phyloP scores from a whole-genome alignment of 2,329 filamentous ascomycete genomes.

The Aspergillus sp. region DNA sequence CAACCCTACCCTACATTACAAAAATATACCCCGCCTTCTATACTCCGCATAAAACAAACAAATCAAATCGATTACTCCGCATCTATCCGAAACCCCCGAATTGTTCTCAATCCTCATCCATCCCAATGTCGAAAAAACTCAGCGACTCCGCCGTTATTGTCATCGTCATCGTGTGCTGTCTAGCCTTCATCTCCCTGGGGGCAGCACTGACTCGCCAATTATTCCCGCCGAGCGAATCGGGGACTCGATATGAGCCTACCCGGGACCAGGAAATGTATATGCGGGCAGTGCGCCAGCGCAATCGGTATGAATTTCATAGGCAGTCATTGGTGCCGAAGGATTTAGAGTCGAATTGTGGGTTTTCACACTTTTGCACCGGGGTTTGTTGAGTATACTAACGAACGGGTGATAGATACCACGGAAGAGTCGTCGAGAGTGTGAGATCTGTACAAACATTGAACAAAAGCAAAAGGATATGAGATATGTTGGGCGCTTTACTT shows the following conservation, averaged over 20 bases:
- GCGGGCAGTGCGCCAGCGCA: conserved; percentile 24
- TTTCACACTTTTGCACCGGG: too few relatives aligned
- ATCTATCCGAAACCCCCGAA: background rate
- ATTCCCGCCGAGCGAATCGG: conserved; percentile 14
- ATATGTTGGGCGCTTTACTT: background rate
- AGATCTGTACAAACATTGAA: background rate
- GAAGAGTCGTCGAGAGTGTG: background rate
- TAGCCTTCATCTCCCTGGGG: conserved; percentile 21
- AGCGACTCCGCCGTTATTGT: conserved; percentile 21
- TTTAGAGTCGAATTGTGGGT: conserved; percentile 19
- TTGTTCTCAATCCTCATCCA: background rate
- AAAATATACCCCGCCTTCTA: too few relatives aligned
- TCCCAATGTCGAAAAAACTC: conserved; percentile 4
- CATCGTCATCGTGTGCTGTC: conserved; percentile 27
- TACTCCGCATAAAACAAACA: too few relatives aligned
- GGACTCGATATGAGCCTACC: conserved; percentile 12
- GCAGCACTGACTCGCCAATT: conserved; percentile 24
- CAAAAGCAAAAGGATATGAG: background rate
- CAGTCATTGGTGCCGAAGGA: conserved; percentile 15
- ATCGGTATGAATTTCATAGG: conserved; percentile 15
- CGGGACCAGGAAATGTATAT: conserved; percentile 27
- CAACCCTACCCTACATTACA: too few relatives aligned
- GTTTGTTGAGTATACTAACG: background rate
- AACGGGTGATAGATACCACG: background rate
- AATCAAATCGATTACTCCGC: background rate